Conservation (phyloP, 495 filamentous ascomycete genomes). For the Schizothecium vesticola region DNA sequence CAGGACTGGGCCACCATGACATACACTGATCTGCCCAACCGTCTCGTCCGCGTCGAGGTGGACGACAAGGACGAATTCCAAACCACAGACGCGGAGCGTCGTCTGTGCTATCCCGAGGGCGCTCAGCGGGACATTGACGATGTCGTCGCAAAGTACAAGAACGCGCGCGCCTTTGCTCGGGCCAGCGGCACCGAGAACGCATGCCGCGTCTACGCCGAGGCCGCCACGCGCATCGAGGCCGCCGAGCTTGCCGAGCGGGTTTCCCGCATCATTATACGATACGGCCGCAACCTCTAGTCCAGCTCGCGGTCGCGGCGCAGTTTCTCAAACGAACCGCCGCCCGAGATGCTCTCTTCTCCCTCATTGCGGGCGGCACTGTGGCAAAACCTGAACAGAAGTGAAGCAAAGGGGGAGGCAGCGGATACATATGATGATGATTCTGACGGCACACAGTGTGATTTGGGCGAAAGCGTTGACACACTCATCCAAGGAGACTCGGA, state of each 20-base stretch:
- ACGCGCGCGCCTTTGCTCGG: slow-evolving; percentile 83
- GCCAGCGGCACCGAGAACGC: slow-evolving; percentile 95
- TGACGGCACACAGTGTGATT: too few relatives aligned
- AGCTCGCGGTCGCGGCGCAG: slow-evolving; percentile 9
- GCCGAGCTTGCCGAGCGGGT: slow-evolving; percentile 83
- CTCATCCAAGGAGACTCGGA: not conserved
- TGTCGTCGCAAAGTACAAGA: slow-evolving; percentile 81
- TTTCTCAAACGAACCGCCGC: not conserved
- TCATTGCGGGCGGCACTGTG: not conserved
- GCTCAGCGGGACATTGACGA: slow-evolving; percentile 81
- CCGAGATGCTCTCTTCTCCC: not conserved
- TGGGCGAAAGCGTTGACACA: not conserved
- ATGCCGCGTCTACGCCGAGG: slow-evolving; percentile 95
- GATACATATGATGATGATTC: not conserved
- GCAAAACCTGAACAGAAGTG: not conserved
- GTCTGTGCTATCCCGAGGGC: slow-evolving; percentile 69
- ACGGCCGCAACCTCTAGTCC: slow-evolving; percentile 17
- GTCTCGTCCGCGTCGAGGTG: slow-evolving; percentile 89
- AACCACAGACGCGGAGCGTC: slow-evolving; percentile 86
- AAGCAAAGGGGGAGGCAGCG: not conserved
- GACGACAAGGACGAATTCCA: slow-evolving; percentile 80
- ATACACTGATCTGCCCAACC: slow-evolving; percentile 92
- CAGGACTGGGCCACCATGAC: slow-evolving; percentile 81
- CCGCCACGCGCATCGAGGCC: slow-evolving; percentile 74
- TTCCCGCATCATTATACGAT: slow-evolving; percentile 58